Evolutionary conservation across 140 eudicot species (phyloP).

Genomic region (Erigeron philadelphicus): DNA sequence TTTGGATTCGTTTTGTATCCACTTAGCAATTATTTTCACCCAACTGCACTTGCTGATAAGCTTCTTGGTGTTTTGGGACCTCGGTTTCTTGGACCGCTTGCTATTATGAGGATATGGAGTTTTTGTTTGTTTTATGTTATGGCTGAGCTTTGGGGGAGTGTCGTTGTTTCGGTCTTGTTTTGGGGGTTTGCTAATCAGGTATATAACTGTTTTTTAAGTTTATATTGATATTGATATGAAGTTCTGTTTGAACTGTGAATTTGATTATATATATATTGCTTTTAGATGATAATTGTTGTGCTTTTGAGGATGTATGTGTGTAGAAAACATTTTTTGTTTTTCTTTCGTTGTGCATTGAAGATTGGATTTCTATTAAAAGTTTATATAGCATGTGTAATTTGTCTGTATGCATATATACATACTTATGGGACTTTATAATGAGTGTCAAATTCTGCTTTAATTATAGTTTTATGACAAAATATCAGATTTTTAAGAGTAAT

Average conservation of each 20-base stretch:
- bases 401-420: background rate
- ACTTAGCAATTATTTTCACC: conserved; percentile 67
- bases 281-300: background rate
- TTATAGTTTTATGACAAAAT: background rate
- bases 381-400: conserved; percentile 9
- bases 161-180: conserved; percentile 90
- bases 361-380: background rate
- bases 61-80: conserved; percentile 73
- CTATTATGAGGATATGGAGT: conserved; percentile 93
- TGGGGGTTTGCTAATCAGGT: conserved; percentile 99
- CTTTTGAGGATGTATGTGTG: conserved; percentile 9
- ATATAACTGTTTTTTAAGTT: conserved; percentile 12
- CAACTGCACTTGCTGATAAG: conserved; percentile 82
- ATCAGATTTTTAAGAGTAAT: background rate
- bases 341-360: conserved; percentile 4
- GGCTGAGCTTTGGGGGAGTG: conserved; percentile 99
- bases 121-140: conserved; percentile 96
- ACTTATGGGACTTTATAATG: background rate
- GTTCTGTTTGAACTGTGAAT: background rate
- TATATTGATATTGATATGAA: conserved; percentile 1
- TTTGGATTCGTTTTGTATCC: conserved; percentile 97
- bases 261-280: conserved; percentile 12
- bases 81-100: conserved; percentile 90
- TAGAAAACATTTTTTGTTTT: conserved; percentile 17
- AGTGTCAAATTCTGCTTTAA: background rate